Conservation (phyloP, 805 yeast species). For the Brettanomyces anomalus region DNA sequence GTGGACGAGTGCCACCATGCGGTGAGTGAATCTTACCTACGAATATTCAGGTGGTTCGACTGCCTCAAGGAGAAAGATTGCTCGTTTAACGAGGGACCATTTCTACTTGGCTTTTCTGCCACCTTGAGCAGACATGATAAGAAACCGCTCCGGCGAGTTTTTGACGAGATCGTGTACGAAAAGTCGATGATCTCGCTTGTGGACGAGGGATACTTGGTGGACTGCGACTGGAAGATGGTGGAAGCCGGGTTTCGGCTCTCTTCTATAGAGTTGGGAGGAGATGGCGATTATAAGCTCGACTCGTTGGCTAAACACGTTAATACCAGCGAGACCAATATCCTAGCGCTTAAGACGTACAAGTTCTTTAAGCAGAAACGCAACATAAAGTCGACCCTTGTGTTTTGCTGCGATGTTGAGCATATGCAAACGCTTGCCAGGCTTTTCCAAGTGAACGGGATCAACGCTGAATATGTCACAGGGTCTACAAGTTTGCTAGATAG, state of each 20-base stretch:
- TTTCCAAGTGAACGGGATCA: constrained; percentile 52
- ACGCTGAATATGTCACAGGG: constrained; percentile 66
- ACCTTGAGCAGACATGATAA: constrained; percentile 77
- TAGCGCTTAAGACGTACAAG: constrained; percentile 45
- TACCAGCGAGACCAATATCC: constrained; percentile 41
- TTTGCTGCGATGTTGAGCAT: constrained; percentile 70
- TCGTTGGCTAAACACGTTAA: constrained; percentile 49
- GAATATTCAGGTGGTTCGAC: constrained; percentile 50
- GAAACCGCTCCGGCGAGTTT: constrained; percentile 42
- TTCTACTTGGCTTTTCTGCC: constrained; percentile 81
- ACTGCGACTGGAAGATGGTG: constrained; percentile 56
- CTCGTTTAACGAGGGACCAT: constrained; percentile 31
- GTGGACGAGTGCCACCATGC: constrained; percentile 94
- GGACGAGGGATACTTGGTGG: constrained; percentile 56
- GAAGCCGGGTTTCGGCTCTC: constrained; percentile 27
- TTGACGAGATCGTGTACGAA: constrained; percentile 71
- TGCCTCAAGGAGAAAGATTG: constrained; percentile 35
- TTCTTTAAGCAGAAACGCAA: constrained; percentile 31
- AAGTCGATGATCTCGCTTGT: constrained; percentile 60
- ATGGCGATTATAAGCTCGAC: constrained; percentile 46
- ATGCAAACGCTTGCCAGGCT: constrained; percentile 42
- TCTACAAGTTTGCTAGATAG: constrained; percentile 48
- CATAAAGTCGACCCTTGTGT: constrained; percentile 59
- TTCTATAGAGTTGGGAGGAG: constrained; percentile 11
- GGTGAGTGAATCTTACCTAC: constrained; percentile 57